phyloP scores from a whole-genome alignment of 306 rosid species.

The Quillaja saponaria region DNA sequence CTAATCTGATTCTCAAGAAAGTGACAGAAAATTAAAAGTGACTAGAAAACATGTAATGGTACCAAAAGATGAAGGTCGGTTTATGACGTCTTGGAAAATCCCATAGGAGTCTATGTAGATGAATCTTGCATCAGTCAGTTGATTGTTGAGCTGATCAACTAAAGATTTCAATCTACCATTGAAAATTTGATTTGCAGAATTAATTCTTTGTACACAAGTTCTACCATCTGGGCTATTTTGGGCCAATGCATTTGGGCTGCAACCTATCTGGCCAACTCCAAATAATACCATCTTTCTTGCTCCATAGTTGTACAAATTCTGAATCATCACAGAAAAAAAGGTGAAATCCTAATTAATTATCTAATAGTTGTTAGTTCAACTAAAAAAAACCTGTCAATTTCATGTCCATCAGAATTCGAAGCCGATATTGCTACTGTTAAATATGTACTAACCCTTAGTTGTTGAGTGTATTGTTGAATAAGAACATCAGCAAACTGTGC shows the following conservation, averaged over 20 bases:
- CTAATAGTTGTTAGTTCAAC: no score
- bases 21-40: not conserved
- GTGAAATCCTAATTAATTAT: no score
- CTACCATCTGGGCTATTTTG: conserved; percentile 77
- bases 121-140: conserved; percentile 55
- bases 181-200: conserved; percentile 79
- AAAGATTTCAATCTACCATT: conserved; percentile 62
- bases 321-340: conserved; percentile 25
- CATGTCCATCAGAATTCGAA: no score
- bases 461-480: conserved; percentile 59
- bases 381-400: no score
- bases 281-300: conserved; percentile 83
- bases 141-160: conserved; percentile 66
- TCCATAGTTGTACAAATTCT: conserved; percentile 73
- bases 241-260: conserved; percentile 82
- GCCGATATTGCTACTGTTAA: no score
- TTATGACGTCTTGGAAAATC: conserved; percentile 67
- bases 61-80: conserved; percentile 75
- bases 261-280: conserved; percentile 91
- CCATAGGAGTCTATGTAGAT: conserved; percentile 73
- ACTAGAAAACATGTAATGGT: conserved; percentile 1
- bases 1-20: not conserved
- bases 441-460: conserved; percentile 52
- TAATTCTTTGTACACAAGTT: conserved; percentile 72
- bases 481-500: conserved; percentile 69